These are phyloP conservation scores for Panicum miliaceum DNA, from an alignment of 176 grass and related monocot genomes.

Conservation along the genomic window DNA sequence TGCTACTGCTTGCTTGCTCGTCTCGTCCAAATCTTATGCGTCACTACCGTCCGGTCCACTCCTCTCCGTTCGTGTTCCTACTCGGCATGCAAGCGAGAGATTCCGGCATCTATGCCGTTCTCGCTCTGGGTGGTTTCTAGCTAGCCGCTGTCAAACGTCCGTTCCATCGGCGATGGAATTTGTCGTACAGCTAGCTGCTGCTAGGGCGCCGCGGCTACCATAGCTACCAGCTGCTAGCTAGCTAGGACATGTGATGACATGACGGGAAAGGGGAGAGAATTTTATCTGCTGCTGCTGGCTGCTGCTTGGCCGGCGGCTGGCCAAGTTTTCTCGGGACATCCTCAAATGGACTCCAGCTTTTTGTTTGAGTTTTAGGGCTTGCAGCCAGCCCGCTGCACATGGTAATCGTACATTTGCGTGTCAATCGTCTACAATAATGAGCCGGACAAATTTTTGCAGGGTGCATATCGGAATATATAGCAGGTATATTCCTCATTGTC, in stretches of 20 bases:
- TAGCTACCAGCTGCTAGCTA: background rate
- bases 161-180: constrained; percentile 1
- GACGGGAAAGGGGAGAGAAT: background rate
- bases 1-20: constrained; percentile 10
- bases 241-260: background rate
- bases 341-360: background rate
- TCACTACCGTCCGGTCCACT: background rate
- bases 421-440: too few relatives aligned
- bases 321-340: background rate
- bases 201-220: background rate
- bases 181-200: background rate
- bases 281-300: background rate
- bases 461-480: too few relatives aligned
- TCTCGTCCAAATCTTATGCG: constrained; percentile 12
- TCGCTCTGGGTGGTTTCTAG: background rate
- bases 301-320: background rate
- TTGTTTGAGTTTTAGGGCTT: background rate
- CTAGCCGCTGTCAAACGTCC: background rate
- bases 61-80: background rate
- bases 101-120: constrained; percentile 5
- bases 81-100: background rate
- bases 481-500: too few relatives aligned
- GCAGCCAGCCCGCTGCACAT: background rate
- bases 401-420: too few relatives aligned
- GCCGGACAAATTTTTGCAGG: too few relatives aligned